Conservation (phyloP, 2,329 filamentous ascomycete genomes). For the Alternaria angustiovoidea region DNA sequence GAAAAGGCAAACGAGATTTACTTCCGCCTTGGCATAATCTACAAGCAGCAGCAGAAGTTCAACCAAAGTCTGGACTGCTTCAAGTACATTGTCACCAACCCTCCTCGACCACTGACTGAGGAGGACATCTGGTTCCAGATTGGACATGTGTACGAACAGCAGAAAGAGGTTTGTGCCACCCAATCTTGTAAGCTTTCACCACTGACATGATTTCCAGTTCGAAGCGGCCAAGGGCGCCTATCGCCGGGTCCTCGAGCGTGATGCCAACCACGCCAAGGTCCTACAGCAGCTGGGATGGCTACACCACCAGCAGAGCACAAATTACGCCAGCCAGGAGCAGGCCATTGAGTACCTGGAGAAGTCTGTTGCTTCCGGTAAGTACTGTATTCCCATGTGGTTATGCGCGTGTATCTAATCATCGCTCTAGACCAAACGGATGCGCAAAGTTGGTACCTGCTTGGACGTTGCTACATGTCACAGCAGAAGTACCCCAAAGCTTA, state of each 20-base stretch:
- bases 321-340: constrained; percentile 90
- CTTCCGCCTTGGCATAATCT: constrained; percentile 98
- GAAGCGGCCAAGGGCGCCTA: constrained; percentile 93
- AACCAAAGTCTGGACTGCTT: constrained; percentile 94
- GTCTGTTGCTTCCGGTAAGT: constrained; percentile 87
- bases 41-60: constrained; percentile 98
- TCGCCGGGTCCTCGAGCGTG: constrained; percentile 88
- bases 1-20: constrained; percentile 99
- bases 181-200: not conserved
- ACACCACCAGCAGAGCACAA: constrained; percentile 93
- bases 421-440: constrained; percentile 85
- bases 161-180: constrained; percentile 84
- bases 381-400: constrained; percentile 18
- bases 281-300: constrained; percentile 97
- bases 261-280: constrained; percentile 96
- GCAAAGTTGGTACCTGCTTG: constrained; percentile 98
- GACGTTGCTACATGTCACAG: constrained; percentile 98
- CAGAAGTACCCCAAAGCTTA: constrained; percentile 99
- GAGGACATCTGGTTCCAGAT: constrained; percentile 99
- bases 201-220: constrained; percentile 67
- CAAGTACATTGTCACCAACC: constrained; percentile 94
- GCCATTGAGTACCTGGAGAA: constrained; percentile 98
- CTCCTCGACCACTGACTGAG: constrained; percentile 89
- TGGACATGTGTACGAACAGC: constrained; percentile 97
- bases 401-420: constrained; percentile 27